These are phyloP conservation scores for Cyberlindnera xylosilytica DNA, from an alignment of 805 yeast species.

Conservation along the genomic window DNA sequence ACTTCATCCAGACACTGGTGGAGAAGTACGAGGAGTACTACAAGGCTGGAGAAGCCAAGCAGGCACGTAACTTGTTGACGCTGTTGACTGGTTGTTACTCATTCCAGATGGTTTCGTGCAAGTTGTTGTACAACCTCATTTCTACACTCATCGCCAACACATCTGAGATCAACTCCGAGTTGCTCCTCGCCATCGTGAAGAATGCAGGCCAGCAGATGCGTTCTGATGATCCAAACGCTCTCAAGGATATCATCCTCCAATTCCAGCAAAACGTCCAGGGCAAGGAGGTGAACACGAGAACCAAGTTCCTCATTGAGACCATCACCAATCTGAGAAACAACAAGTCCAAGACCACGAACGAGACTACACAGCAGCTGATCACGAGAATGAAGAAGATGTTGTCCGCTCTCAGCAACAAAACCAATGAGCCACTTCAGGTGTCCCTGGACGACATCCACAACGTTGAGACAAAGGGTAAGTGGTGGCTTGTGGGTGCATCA, in stretches of 20 bases:
- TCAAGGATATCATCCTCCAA: conserved; percentile 70
- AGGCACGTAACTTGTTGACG: conserved; percentile 65
- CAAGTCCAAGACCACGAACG: conserved; percentile 56
- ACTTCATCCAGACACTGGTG: conserved; percentile 73
- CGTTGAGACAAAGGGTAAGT: conserved; percentile 81
- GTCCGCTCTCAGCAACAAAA: conserved; percentile 46
- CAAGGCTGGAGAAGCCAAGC: conserved; percentile 41
- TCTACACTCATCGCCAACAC: conserved; percentile 48
- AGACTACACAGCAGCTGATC: conserved; percentile 47
- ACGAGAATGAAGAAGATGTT: conserved; percentile 62
- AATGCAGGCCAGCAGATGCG: conserved; percentile 83
- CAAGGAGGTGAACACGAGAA: conserved; percentile 51
- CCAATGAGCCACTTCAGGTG: conserved; percentile 79
- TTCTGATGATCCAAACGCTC: conserved; percentile 82
- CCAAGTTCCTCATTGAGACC: conserved; percentile 81
- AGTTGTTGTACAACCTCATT: conserved; percentile 75
- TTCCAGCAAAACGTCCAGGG: conserved; percentile 42
- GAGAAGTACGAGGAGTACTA: conserved; percentile 56
- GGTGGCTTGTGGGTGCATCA: conserved; percentile 99
- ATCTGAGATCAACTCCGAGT: conserved; percentile 72
- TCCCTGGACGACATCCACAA: conserved; percentile 75
- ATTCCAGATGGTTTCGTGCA: conserved; percentile 72
- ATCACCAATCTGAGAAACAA: conserved; percentile 84
- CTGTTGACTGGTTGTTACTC: conserved; percentile 74
- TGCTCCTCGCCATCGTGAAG: conserved; percentile 66